Evolutionary conservation across 2,329 filamentous ascomycete species (phyloP).

Genomic region (Tolypocladium tundrense): DNA sequence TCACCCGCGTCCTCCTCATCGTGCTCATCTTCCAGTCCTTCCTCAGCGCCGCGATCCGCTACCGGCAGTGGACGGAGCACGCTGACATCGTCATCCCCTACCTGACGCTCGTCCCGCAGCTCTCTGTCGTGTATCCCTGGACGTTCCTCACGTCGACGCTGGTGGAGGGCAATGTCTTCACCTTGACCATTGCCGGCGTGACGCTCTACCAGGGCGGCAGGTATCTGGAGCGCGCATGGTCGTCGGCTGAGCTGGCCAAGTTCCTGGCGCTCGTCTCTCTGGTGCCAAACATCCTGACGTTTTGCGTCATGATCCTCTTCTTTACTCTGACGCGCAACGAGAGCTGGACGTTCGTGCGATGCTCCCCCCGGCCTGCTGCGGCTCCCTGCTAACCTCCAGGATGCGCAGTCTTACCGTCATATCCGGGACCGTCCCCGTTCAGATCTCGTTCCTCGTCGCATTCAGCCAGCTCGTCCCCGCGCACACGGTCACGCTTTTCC

Average conservation of each 20-base stretch:
- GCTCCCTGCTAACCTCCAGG: background rate
- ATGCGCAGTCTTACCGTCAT: conserved; percentile 61
- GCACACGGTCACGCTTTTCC: conserved; percentile 90
- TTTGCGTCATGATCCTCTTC: conserved; percentile 63
- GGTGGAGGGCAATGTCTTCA: conserved; percentile 89
- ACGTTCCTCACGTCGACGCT: conserved; percentile 77
- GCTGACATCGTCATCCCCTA: conserved; percentile 69
- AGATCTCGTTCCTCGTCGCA: conserved; percentile 88
- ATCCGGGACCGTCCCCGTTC: conserved; percentile 78
- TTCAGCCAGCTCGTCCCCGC: conserved; percentile 97
- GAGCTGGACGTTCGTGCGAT: conserved; percentile 53
- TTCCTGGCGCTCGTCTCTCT: conserved; percentile 70
- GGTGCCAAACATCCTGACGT: conserved; percentile 69
- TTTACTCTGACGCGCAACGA: conserved; percentile 59
- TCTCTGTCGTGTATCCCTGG: conserved; percentile 85
- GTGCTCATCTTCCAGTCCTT: conserved; percentile 67
- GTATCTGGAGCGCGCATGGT: conserved; percentile 95
- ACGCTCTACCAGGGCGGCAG: conserved; percentile 87
- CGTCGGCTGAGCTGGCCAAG: conserved; percentile 81
- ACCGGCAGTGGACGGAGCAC: conserved; percentile 55
- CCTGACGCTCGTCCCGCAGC: conserved; percentile 74
- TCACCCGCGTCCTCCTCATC: conserved; percentile 74
- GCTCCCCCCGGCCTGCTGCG: background rate
- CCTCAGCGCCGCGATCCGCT: conserved; percentile 70
- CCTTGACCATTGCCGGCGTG: conserved; percentile 62